Percentiles rank a stretch among this genome's conserved stretches.
Evolutionary conservation across 768 basidiomycete species (phyloP).

Genomic region (Pleurotus pulmonarius): DNA sequence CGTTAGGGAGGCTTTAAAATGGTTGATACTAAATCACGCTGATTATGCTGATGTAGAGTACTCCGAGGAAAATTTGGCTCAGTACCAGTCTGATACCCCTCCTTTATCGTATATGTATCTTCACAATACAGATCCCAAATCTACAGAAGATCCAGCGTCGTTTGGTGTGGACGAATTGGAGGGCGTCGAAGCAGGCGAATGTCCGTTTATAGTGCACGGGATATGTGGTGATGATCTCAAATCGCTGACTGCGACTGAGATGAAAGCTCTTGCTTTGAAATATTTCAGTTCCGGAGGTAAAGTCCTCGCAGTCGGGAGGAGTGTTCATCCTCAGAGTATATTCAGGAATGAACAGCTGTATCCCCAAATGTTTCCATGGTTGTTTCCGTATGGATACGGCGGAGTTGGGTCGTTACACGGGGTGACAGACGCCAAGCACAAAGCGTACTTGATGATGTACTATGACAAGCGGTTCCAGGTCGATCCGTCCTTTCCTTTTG

Average conservation of each 20-base stretch:
- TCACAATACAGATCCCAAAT: not conserved
- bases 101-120: no score
- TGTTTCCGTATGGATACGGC: conserved; percentile 34
- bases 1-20: not conserved
- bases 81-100: not conserved
- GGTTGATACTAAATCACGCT: not conserved
- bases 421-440: not conserved
- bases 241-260: not conserved
- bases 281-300: not conserved
- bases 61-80: not conserved
- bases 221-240: not conserved
- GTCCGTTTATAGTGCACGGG: conserved; percentile 20
- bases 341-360: not conserved
- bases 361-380: no score
- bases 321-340: conserved; percentile 12
- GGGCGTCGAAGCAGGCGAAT: conserved; percentile 10
- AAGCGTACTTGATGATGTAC: not conserved
- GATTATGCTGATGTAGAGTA: not conserved
- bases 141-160: not conserved
- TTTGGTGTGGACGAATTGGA: not conserved
- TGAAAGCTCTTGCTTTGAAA: conserved; percentile 6
- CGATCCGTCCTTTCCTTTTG: not conserved
- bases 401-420: conserved; percentile 16
- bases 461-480: not conserved
- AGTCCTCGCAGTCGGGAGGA: conserved; percentile 19